Evolutionary conservation across 495 filamentous ascomycete genomes (phyloP), one percentile per base, ranked within the genome.

Genomic region (Tuber melanosporum): DNA sequence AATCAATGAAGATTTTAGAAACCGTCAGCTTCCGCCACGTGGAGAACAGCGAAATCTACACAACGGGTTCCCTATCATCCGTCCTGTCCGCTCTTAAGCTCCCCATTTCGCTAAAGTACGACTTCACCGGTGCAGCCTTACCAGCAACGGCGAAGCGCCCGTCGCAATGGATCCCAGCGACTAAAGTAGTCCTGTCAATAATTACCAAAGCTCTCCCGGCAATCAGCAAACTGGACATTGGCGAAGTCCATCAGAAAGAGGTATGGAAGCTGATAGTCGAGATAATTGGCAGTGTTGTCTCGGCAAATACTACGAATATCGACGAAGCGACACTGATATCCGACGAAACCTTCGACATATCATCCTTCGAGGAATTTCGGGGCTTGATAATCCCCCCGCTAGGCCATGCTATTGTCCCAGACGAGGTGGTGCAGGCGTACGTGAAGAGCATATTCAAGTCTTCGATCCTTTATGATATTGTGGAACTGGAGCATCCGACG

Each of bases 311-410:
- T 42, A 83, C 82, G 2, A 83, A 85, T 19, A 82, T 86, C 2
- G 80, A 85, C 10, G 80, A 82, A n/a, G 75, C 85, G 15, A 85
- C 86, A 62, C 87, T 91, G 44, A 81, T 82, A 26, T 86, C 84
- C 32, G 92, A 94, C 79, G 90, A 98, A 84, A 83, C 87, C 15
- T 94, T 95, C 81, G 96, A 99, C 82, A 92, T 97, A 32, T 81
- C 88, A 2, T 89, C 92, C 0, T 95, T 98, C 82, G 85, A 81
- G 12, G 86, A 87, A 71, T 85, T 97, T 0, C 89, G 91, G 26
- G 84, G 88, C 1, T 86, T 97, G 41, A 90, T 97, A 57, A 91
- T 93, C 43, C 91, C 94, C 0, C 85, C 89, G 9, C 87, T 99
- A 0, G 93, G 94, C 14, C 86, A 87, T 0, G 77, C 88, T 20